Conservation (phyloP, 371 early-diverging fungal genomes). For the Neoconidiobolus thromboides region DNA sequence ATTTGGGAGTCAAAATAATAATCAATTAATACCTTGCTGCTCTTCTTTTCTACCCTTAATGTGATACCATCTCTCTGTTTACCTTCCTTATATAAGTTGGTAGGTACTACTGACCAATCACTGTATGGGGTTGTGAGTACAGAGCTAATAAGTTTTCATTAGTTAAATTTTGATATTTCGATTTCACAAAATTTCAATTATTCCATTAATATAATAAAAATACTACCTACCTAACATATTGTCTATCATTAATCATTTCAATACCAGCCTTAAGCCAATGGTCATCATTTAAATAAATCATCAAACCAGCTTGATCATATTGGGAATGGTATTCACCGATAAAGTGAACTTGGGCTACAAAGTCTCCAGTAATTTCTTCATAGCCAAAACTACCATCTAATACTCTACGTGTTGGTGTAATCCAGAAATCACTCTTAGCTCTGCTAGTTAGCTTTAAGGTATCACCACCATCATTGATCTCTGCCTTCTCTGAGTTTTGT, state of each 20-base stretch:
- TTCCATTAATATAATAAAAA: not conserved
- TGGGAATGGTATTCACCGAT: not conserved
- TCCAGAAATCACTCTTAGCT: slow-evolving; percentile 1
- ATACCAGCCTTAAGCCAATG: slow-evolving; percentile 1
- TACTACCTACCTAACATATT: not conserved
- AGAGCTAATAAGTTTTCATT: not conserved
- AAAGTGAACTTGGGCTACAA: not conserved
- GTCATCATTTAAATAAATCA: not conserved
- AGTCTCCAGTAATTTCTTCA: not conserved
- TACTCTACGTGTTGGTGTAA: not conserved
- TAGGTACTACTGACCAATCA: slow-evolving; percentile 2
- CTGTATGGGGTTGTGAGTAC: not conserved
- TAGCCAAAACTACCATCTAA: not conserved
- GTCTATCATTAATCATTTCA: not conserved
- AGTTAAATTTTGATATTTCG: too few relatives aligned
- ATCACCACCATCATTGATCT: not conserved
- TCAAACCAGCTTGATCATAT: slow-evolving; percentile 5
- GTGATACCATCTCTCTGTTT: not conserved
- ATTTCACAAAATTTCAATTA: not conserved
- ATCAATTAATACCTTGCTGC: not conserved
- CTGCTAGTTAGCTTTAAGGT: not conserved
- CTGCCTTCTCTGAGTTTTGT: not conserved
- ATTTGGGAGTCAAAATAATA: not conserved
- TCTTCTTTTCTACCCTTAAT: not conserved
- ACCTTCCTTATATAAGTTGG: not conserved